Percentiles rank a stretch among this genome's conserved stretches.
Evolutionary conservation across 176 grass and related monocot genomes (phyloP).

Genomic region (Oryza meyeriana): DNA sequence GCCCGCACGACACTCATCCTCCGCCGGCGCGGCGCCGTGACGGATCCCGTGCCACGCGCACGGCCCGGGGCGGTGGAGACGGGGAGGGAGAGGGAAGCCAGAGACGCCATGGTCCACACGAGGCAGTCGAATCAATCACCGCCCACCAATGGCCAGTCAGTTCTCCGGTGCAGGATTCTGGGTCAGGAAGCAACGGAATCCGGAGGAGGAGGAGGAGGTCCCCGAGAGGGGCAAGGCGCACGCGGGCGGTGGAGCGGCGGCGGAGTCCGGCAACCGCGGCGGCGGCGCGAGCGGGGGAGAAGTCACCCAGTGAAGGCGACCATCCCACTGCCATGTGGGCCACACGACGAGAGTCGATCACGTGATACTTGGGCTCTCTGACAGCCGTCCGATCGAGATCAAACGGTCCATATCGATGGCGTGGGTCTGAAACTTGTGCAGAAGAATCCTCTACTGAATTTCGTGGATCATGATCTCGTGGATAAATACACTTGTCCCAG

Average conservation of each 20-base stretch:
- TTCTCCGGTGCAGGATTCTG: neutral
- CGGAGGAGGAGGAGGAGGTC: neutral
- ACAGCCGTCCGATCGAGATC: neutral
- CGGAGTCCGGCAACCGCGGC: conserved; percentile 24
- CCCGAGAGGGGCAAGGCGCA: neutral
- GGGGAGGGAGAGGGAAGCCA: conserved; percentile 19
- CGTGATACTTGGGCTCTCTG: neutral
- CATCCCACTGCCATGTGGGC: conserved; percentile 20
- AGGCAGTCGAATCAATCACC: neutral
- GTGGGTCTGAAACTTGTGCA: neutral
- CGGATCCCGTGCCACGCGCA: neutral
- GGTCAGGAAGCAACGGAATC: neutral
- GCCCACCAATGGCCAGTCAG: neutral
- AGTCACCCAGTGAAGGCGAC: conserved; percentile 24
- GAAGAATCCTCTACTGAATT: neutral
- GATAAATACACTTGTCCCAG: neutral
- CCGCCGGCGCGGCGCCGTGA: neutral
- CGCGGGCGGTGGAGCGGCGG: neutral
- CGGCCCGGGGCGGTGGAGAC: conserved; percentile 19
- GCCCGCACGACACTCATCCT: conserved; percentile 49
- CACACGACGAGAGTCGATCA: neutral
- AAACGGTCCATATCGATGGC: neutral
- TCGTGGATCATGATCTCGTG: neutral
- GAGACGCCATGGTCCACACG: conserved; percentile 35
- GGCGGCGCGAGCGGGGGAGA: neutral